phyloP scores from a whole-genome alignment of 83 land plant genomes.

The Larix sibirica region DNA sequence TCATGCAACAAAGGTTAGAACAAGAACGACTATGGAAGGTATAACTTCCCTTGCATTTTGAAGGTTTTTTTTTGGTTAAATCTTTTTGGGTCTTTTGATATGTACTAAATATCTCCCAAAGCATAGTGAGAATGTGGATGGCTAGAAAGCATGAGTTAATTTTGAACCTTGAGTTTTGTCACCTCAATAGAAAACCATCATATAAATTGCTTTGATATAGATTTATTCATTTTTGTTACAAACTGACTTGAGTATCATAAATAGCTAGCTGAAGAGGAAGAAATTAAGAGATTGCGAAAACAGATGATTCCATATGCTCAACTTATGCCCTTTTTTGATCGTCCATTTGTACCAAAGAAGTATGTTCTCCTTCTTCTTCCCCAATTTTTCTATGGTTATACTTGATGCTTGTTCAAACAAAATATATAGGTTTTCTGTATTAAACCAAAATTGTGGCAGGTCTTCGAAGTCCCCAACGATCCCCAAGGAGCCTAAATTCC shows the following conservation, averaged over 20 bases:
- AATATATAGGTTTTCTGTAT: neutral
- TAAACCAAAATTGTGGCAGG: conserved; percentile 24
- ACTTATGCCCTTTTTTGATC: conserved; percentile 88
- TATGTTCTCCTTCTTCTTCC: neutral
- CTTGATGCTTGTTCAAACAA: neutral
- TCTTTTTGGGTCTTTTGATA: too few relatives aligned
- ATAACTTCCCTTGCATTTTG: neutral
- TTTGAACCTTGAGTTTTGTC: neutral
- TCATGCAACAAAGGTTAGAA: conserved; percentile 51
- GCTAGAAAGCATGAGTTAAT: too few relatives aligned
- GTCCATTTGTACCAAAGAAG: conserved; percentile 87
- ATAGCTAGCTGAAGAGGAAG: conserved; percentile 83
- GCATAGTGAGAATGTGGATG: too few relatives aligned
- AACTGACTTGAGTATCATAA: neutral
- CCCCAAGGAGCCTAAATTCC: conserved; percentile 76
- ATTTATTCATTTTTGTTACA: neutral
- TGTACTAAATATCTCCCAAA: too few relatives aligned
- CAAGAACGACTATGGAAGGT: conserved; percentile 70
- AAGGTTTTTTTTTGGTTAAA: neutral
- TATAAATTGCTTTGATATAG: neutral
- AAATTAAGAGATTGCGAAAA: conserved; percentile 73
- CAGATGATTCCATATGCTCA: conserved; percentile 92
- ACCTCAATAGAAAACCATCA: neutral
- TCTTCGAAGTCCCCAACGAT: conserved; percentile 70
- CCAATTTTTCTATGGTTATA: neutral